These are phyloP conservation scores for Daldinia concentrica DNA, from an alignment of 495 filamentous ascomycete species.

Conservation along the genomic window DNA sequence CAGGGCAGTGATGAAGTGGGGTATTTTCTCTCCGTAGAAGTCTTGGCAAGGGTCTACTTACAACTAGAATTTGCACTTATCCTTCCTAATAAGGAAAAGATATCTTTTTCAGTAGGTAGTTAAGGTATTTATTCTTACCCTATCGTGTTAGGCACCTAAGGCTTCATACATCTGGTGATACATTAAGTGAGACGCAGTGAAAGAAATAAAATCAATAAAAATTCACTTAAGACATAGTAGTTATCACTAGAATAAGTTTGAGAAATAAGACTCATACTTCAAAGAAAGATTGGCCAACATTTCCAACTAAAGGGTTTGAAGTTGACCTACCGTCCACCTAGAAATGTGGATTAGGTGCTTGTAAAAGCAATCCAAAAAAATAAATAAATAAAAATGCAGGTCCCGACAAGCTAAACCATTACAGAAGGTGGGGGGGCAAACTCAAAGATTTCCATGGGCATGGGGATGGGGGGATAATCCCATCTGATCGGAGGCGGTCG, in stretches of 20 bases:
- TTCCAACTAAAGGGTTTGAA: too few relatives aligned
- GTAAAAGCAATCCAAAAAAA: background rate
- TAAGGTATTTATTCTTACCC: background rate
- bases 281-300: too few relatives aligned
- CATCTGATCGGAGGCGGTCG: conserved; percentile 23
- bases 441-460: background rate
- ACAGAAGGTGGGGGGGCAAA: conserved; percentile 3
- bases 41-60: conserved; percentile 23
- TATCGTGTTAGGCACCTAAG: background rate
- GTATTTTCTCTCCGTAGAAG: background rate
- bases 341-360: too few relatives aligned
- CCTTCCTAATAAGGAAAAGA: conserved; percentile 3
- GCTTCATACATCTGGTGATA: background rate
- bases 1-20: background rate
- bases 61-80: background rate
- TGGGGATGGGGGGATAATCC: background rate
- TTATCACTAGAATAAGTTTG: too few relatives aligned
- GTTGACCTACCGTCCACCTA: too few relatives aligned
- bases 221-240: too few relatives aligned
- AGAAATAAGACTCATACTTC: too few relatives aligned
- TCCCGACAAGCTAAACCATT: conserved; percentile 6
- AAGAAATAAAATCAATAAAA: too few relatives aligned
- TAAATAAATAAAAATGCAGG: conserved; percentile 11
- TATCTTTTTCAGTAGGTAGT: background rate
- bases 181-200: too few relatives aligned